Evolutionary conservation across 805 yeast species (phyloP).

Genomic region (Saturnispora gosingensis): DNA sequence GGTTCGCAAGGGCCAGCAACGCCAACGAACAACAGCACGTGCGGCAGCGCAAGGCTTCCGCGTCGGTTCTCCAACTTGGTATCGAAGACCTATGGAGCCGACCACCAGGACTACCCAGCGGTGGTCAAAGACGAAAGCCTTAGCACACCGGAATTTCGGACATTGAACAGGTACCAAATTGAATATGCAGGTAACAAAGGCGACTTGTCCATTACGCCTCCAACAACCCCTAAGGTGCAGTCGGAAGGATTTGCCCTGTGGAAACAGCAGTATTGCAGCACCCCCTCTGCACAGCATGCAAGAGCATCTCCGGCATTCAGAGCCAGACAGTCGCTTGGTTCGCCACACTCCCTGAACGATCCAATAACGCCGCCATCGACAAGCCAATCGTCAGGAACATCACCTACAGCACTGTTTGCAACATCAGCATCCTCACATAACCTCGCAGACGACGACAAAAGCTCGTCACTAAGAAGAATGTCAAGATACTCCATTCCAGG

Average conservation of each 20-base stretch:
- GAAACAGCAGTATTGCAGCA: not conserved
- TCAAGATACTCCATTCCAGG: constrained; percentile 5
- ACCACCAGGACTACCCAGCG: not conserved
- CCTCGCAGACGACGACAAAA: not conserved
- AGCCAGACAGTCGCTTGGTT: not conserved
- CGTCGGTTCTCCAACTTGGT: constrained; percentile 1
- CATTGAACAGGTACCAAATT: not conserved
- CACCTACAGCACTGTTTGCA: not conserved
- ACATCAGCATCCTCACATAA: not conserved
- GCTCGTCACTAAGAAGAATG: not conserved
- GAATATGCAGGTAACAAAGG: not conserved
- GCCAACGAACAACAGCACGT: not conserved
- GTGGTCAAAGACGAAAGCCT: not conserved
- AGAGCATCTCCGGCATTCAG: not conserved
- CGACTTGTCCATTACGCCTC: not conserved
- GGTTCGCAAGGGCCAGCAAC: not conserved
- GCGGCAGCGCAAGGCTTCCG: not conserved
- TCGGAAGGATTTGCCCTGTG: not conserved
- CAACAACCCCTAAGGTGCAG: not conserved
- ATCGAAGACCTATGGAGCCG: not conserved
- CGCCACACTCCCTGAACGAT: not conserved
- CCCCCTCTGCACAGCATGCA: not conserved
- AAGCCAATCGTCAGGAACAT: not conserved
- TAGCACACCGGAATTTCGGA: not conserved
- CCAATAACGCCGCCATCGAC: not conserved